These are phyloP conservation scores for Metrosideros polymorpha DNA, from an alignment of 441 rosid genomes.

Conservation along the genomic window DNA sequence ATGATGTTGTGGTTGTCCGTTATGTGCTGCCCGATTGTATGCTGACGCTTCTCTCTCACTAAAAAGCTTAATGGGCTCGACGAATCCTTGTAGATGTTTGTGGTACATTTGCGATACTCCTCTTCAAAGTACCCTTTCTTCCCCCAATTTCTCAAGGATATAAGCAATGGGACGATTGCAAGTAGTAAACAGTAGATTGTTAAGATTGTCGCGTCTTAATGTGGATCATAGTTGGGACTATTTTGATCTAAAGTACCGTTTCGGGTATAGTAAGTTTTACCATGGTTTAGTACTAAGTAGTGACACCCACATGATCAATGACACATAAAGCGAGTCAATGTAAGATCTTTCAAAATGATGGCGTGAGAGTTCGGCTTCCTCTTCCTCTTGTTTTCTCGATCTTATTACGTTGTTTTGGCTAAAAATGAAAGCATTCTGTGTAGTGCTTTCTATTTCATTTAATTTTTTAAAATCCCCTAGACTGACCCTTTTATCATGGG, in stretches of 20 bases:
- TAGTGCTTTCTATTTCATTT: not conserved
- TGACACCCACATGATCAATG: no score
- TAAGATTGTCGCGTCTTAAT: not conserved
- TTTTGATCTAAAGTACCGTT: not conserved
- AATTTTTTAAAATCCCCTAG: not conserved
- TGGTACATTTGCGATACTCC: no score
- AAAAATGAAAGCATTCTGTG: not conserved
- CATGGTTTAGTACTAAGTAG: not conserved
- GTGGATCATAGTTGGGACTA: not conserved
- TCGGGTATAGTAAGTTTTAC: not conserved
- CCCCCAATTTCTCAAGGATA: not conserved
- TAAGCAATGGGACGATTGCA: not conserved
- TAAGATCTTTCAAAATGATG: not conserved
- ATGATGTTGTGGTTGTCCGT: not conserved
- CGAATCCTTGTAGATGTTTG: not conserved
- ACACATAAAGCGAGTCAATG: not conserved
- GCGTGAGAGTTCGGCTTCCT: not conserved
- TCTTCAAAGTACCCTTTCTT: not conserved
- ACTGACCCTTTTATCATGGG: not conserved
- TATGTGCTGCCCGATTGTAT: not conserved
- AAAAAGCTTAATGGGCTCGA: no score
- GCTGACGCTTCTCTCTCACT: no score
- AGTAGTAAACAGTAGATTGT: not conserved
- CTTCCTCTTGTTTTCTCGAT: no score
- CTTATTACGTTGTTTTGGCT: not conserved